A percentile compares a stretch with the other conserved stretches of the same genome.
These are phyloP conservation scores for Puccinia sorghi DNA, from an alignment of 1,284 basidiomycete genomes.

Conservation along the genomic window DNA sequence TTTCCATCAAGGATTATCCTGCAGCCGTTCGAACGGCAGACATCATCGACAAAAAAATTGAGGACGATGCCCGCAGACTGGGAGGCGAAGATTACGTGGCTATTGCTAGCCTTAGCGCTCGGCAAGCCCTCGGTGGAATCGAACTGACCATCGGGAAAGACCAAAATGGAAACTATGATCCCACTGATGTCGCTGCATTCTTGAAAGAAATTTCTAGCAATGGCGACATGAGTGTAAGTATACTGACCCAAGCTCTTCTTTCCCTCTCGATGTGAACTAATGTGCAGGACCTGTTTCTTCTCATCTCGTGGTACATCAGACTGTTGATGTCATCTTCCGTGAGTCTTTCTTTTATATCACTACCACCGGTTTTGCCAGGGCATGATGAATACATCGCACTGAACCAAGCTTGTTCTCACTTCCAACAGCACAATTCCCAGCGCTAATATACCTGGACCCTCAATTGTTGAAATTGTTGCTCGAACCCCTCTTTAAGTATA, in stretches of 20 bases:
- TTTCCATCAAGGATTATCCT: conserved; percentile 57
- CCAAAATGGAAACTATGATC: conserved; percentile 52
- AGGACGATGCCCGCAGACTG: conserved; percentile 55
- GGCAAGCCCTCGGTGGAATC: conserved; percentile 56
- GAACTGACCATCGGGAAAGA: conserved; percentile 55
- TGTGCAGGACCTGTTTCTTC: not conserved
- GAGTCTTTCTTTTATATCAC: not conserved
- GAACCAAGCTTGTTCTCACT: not conserved
- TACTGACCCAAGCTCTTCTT: not conserved
- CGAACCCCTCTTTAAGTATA: conserved; percentile 57
- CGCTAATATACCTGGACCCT: conserved; percentile 58
- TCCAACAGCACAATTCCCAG: conserved; percentile 55
- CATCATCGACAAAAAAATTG: conserved; percentile 55
- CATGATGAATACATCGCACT: no score
- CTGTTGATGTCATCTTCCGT: conserved; percentile 58
- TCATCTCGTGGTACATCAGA: conserved; percentile 44
- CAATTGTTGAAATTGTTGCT: conserved; percentile 55
- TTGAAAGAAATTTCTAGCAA: conserved; percentile 58
- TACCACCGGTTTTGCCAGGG: not conserved
- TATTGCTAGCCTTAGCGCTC: conserved; percentile 56
- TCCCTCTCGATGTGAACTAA: not conserved
- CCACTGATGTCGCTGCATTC: conserved; percentile 55
- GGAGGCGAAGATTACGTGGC: conserved; percentile 57
- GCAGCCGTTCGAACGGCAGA: conserved; percentile 53
- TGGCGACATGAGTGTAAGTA: conserved; percentile 56